Evolutionary conservation across 1,284 basidiomycete genomes (phyloP).

Genomic region (Sanghuangporus sanghuang): DNA sequence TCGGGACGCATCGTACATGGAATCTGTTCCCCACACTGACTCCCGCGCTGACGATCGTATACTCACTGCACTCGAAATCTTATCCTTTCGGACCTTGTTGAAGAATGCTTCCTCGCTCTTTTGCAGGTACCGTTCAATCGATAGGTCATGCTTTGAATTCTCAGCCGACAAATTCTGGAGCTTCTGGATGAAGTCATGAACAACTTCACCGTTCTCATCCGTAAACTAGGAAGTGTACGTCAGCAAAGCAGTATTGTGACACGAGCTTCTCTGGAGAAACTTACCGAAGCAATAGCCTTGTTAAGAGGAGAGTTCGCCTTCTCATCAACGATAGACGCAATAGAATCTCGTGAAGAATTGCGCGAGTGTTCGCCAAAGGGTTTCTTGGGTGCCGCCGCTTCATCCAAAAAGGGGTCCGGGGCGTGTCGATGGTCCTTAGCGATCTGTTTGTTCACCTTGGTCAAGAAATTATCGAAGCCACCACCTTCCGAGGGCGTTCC

Average conservation of each 20-base stretch:
- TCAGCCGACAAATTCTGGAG: conserved; percentile 73
- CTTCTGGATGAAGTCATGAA: conserved; percentile 83
- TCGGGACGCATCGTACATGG: conserved; percentile 65
- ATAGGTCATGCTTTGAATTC: conserved; percentile 87
- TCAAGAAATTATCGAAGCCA: conserved; percentile 75
- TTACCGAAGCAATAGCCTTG: conserved; percentile 83
- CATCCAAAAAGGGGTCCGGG: conserved; percentile 82
- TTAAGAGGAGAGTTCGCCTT: conserved; percentile 85
- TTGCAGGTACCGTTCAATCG: conserved; percentile 84
- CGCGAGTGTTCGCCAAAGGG: conserved; percentile 82
- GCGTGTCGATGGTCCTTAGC: conserved; percentile 69
- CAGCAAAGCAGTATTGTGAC: conserved; percentile 9
- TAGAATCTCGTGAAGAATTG: conserved; percentile 79
- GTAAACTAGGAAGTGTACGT: conserved; percentile 60
- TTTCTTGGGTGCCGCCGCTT: conserved; percentile 46
- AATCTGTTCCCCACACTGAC: conserved; percentile 72
- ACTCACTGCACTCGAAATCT: conserved; percentile 73
- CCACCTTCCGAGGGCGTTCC: conserved; percentile 24
- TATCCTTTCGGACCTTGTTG: conserved; percentile 82
- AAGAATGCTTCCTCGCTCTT: conserved; percentile 94
- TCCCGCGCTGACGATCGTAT: conserved; percentile 76
- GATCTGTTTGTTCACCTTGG: conserved; percentile 78
- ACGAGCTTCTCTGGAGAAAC: conserved; percentile 23
- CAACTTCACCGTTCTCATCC: conserved; percentile 86
- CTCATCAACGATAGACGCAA: conserved; percentile 85